Percentiles rank a stretch among this genome's conserved stretches.
phyloP scores from a whole-genome alignment of 2,329 filamentous ascomycete genomes.

The Atkinsonella texensis region DNA sequence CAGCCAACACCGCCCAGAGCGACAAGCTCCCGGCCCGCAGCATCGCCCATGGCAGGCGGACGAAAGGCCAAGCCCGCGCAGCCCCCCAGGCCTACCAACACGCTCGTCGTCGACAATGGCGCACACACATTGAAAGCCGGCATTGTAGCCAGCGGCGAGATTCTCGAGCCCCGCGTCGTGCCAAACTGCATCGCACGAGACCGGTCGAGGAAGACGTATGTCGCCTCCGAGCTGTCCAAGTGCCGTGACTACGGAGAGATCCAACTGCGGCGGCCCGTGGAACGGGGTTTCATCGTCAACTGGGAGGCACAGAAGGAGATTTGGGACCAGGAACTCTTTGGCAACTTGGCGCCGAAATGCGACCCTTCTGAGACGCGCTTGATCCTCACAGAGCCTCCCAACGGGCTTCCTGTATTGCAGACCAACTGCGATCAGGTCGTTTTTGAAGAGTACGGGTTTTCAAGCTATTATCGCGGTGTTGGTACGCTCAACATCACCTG shows the following conservation, averaged over 20 bases:
- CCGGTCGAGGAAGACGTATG: conserved; percentile 65
- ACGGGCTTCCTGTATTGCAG: conserved; percentile 68
- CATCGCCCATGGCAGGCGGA: conserved; percentile 27
- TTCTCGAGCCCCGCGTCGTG: conserved; percentile 53
- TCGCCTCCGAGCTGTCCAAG: conserved; percentile 64
- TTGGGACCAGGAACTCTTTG: conserved; percentile 82
- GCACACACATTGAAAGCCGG: conserved; percentile 87
- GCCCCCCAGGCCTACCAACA: conserved; percentile 45
- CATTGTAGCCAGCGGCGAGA: conserved; percentile 41
- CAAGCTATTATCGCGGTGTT: conserved; percentile 66
- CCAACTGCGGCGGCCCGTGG: conserved; percentile 74
- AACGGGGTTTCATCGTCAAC: conserved; percentile 90
- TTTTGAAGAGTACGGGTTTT: conserved; percentile 94
- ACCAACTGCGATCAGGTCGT: conserved; percentile 91
- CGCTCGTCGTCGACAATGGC: conserved; percentile 88
- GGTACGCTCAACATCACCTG: conserved; percentile 30
- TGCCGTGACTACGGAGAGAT: conserved; percentile 87
- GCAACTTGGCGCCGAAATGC: conserved; percentile 52
- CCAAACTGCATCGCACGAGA: conserved; percentile 85
- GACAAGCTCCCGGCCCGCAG: not conserved
- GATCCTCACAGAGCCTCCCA: conserved; percentile 75
- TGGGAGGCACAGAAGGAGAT: conserved; percentile 95
- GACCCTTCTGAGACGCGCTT: conserved; percentile 74
- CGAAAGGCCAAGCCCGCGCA: conserved; percentile 41
- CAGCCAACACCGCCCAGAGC: conserved; percentile 11